Conservation (phyloP, 1,139 yeast species). For the Magnusiomyces suaveolens region DNA sequence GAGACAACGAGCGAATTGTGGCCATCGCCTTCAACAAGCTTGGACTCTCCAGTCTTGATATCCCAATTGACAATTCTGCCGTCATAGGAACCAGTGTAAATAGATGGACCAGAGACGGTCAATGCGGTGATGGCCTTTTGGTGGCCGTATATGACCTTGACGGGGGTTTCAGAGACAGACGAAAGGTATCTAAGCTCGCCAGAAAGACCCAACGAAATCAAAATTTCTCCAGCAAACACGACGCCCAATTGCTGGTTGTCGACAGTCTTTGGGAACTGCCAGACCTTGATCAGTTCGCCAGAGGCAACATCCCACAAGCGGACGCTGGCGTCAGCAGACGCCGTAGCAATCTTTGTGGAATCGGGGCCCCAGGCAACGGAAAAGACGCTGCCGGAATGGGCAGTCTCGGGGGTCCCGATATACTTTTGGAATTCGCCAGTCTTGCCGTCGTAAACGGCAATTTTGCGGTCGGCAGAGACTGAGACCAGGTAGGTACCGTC, state of each 20-base stretch:
- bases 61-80: slow-evolving; percentile 62
- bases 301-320: slow-evolving; percentile 49
- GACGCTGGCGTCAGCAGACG: slow-evolving; percentile 73
- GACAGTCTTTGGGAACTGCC: slow-evolving; percentile 30
- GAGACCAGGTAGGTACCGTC: slow-evolving; percentile 57
- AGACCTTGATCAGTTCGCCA: slow-evolving; percentile 22
- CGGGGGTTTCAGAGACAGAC: slow-evolving; percentile 35
- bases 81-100: slow-evolving; percentile 74
- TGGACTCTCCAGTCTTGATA: slow-evolving; percentile 10
- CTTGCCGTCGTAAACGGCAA: slow-evolving; percentile 76
- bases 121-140: slow-evolving; percentile 68
- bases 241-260: slow-evolving; percentile 76
- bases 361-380: slow-evolving; percentile 62
- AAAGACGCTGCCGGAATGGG: slow-evolving; percentile 74
- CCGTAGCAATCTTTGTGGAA: slow-evolving; percentile 54
- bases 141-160: slow-evolving; percentile 56
- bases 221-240: slow-evolving; percentile 50
- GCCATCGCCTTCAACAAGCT: slow-evolving; percentile 16
- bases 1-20: slow-evolving; percentile 28
- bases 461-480: slow-evolving; percentile 77
- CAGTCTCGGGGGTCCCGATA: slow-evolving; percentile 31
- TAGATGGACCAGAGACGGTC: slow-evolving; percentile 26
- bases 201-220: slow-evolving; percentile 54
- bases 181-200: slow-evolving; percentile 62
- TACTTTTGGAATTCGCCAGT: slow-evolving; percentile 63